Conservation (phyloP, 257 asterid species). For the Solanum lignicaule region DNA sequence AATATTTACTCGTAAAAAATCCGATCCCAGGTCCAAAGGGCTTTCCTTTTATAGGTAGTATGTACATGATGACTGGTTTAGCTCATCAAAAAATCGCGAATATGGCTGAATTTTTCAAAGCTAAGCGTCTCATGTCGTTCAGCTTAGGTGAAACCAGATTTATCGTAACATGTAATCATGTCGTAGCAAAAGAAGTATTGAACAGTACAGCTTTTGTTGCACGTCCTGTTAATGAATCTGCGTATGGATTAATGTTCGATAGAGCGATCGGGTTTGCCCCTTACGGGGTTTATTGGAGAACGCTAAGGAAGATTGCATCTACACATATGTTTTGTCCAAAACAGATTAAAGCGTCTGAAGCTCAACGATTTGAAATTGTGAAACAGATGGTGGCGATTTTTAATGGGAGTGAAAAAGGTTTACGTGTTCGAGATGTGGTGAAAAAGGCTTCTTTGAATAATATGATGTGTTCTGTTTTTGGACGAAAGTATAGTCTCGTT, state of each 20-base stretch:
- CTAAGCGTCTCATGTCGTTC: slow-evolving; percentile 58
- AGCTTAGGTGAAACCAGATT: slow-evolving; percentile 55
- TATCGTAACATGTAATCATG: slow-evolving; percentile 47
- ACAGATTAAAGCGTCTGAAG: slow-evolving; percentile 33
- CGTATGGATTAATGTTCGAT: slow-evolving; percentile 43
- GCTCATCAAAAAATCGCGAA: slow-evolving; percentile 43
- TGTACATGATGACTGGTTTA: slow-evolving; percentile 39
- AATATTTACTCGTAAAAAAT: neutral
- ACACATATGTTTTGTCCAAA: slow-evolving; percentile 49
- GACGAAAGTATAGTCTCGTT: slow-evolving; percentile 24
- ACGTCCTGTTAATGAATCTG: slow-evolving; percentile 66
- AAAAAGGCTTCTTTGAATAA: slow-evolving; percentile 35
- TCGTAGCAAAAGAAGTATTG: slow-evolving; percentile 35
- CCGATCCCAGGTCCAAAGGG: slow-evolving; percentile 59
- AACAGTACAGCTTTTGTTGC: slow-evolving; percentile 41
- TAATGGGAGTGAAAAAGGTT: neutral
- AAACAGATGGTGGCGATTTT: slow-evolving; percentile 2
- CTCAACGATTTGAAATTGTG: slow-evolving; percentile 3
- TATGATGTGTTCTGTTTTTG: slow-evolving; percentile 58
- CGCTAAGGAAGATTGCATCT: slow-evolving; percentile 53
- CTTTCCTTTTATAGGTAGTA: slow-evolving; percentile 38
- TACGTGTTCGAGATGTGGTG: slow-evolving; percentile 21
- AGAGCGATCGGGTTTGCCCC: slow-evolving; percentile 78
- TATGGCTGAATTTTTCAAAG: slow-evolving; percentile 18
- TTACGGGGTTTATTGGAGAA: slow-evolving; percentile 60